phyloP scores from a whole-genome alignment of 176 grass and related monocot species.

The Oryza officinalis region DNA sequence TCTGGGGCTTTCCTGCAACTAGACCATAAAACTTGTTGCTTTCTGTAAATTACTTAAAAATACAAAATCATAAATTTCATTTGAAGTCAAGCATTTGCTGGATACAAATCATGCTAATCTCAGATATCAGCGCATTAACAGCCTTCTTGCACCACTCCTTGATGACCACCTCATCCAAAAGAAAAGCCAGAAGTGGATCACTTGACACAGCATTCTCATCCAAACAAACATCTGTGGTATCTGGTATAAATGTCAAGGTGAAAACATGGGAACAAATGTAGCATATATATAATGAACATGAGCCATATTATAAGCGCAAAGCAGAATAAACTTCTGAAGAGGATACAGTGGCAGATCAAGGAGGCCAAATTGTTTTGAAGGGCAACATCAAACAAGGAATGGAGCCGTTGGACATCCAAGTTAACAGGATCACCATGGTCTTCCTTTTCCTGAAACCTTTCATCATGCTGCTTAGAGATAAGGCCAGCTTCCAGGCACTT shows the following conservation, averaged over 20 bases:
- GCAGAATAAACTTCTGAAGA: slow-evolving; percentile 32
- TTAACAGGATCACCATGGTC: slow-evolving; percentile 48
- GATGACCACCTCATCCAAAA: slow-evolving; percentile 96
- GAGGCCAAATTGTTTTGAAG: slow-evolving; percentile 84
- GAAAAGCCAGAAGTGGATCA: slow-evolving; percentile 94
- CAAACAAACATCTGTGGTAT: slow-evolving; percentile 95
- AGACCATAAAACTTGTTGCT: neutral
- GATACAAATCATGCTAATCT: slow-evolving; percentile 80
- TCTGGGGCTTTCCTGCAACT: neutral
- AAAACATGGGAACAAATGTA: slow-evolving; percentile 1
- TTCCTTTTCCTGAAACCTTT: slow-evolving; percentile 92
- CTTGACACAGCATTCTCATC: slow-evolving; percentile 96
- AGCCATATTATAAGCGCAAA: slow-evolving; percentile 16
- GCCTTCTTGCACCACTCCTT: slow-evolving; percentile 95
- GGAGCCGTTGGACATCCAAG: slow-evolving; percentile 71
- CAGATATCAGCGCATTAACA: slow-evolving; percentile 51
- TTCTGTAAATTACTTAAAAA: neutral
- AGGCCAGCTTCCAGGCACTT: slow-evolving; percentile 80
- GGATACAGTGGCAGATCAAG: slow-evolving; percentile 98
- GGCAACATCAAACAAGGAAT: slow-evolving; percentile 91
- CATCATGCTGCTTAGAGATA: slow-evolving; percentile 82
- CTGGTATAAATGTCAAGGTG: slow-evolving; percentile 78
- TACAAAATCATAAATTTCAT: slow-evolving; percentile 7
- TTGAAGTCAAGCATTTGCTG: slow-evolving; percentile 40
- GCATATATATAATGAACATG: slow-evolving; percentile 9